Base-by-base conservation (phyloP, 441 rosid genomes). In the Hypseocharis bilobata region DNA sequence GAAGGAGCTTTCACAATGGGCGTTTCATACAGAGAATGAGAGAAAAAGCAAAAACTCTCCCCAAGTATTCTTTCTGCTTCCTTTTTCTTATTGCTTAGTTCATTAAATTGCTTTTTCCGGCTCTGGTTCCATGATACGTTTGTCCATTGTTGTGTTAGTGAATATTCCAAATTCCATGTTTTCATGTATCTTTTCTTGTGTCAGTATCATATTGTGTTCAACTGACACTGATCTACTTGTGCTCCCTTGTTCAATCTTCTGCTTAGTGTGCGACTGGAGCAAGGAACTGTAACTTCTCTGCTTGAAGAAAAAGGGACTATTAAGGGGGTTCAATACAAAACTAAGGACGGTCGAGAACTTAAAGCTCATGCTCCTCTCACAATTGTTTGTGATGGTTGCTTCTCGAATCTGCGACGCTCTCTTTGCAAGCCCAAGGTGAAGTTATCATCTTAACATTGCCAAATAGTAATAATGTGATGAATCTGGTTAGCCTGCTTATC, bases 231-330 rank as follows among this genome's bases (percentile, higher is more conserved):
- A 17, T 47, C 54, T 17, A 47, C 22, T 16, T 47, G 23, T 47
- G 2, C 20, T 17, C 20, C 5, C 17, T 17, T 47, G 23, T 5
- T 38, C 22, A 1, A 45, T 47, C 2, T 8, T 19, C 23, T 45
- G 5, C 32, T 6, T 60, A 72, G 76, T 7, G 68, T 72, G 19
- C 45, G 23, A 16, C 29, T 72, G 27, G 68, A 72, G 49, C 71
- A 67, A 63, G 76, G 76, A 23, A 72, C 76, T 5, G 71, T 72
- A 17, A 72, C 68, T 45, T 66, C 76, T 54, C 71, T 72, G 19
- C 55, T 72, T 47, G 71, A 67, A 55, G 71, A 72, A 55, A 62
- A 72, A 1, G 71, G 76, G 13, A 67, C 59, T 32, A 42, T 72
- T 19, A 72, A 45, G 63, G 76, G 76, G 42, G 71, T 72, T 14